phyloP scores from a whole-genome alignment of 768 basidiomycete species.

The Russula virescens region DNA sequence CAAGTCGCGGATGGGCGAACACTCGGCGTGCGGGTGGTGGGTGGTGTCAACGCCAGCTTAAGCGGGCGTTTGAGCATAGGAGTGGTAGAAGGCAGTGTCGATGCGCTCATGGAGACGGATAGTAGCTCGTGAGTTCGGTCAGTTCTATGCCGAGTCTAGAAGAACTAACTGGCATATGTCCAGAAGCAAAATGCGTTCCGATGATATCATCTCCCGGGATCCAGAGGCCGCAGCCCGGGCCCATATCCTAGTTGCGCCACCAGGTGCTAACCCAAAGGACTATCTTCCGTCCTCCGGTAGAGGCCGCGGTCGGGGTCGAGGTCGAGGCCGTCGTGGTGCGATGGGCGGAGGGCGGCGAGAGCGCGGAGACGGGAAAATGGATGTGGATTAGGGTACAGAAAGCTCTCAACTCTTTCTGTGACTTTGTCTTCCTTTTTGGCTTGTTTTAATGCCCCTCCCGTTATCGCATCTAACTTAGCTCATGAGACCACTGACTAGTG shows the following conservation, averaged over 20 bases:
- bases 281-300: constrained; percentile 16
- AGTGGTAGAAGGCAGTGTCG: constrained; percentile 22
- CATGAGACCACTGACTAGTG: constrained; percentile 8
- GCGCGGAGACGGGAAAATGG: constrained; percentile 19
- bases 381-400: constrained; percentile 12
- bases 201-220: constrained; percentile 22
- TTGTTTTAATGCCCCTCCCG: background rate
- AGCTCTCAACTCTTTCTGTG: no score
- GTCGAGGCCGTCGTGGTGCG: constrained; percentile 9
- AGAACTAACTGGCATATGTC: background rate
- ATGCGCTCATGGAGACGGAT: constrained; percentile 20
- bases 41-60: constrained; percentile 24
- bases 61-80: constrained; percentile 24
- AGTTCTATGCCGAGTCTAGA: background rate
- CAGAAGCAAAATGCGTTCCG: constrained; percentile 25
- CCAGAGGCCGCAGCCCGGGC: constrained; percentile 24
- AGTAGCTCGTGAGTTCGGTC: constrained; percentile 19
- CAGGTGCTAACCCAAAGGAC: constrained; percentile 22
- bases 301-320: constrained; percentile 19
- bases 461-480: background rate
- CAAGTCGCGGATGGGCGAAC: constrained; percentile 25
- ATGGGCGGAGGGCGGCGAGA: constrained; percentile 17
- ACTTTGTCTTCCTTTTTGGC: background rate
- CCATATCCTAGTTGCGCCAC: constrained; percentile 23
- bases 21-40: constrained; percentile 23